Conservation (phyloP, 208 protist genomes). For the Herpetomonas samuelpessoai region DNA sequence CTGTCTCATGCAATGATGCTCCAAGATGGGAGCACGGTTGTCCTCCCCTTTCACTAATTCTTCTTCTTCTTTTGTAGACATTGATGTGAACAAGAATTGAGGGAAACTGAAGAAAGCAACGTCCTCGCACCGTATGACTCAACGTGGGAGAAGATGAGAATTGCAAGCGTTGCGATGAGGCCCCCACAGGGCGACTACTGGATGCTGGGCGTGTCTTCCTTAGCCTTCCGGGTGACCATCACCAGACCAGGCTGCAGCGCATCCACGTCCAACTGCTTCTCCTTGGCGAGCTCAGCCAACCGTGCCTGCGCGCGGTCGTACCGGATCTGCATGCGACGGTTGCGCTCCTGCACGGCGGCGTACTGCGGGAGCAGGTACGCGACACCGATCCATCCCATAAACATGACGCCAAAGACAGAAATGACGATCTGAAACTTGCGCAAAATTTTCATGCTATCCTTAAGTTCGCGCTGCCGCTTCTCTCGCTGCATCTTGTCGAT, state of each 20-base stretch:
- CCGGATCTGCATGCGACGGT: conserved; percentile 50
- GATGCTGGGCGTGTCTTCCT: too few species aligned
- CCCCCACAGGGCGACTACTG: too few species aligned
- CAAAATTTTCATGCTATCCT: conserved; percentile 48
- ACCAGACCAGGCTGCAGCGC: not conserved
- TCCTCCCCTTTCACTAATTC: too few species aligned
- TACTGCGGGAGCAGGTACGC: conserved; percentile 70
- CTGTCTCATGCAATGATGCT: too few species aligned
- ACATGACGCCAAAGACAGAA: conserved; percentile 23
- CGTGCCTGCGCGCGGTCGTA: conserved; percentile 50
- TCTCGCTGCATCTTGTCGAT: conserved; percentile 56
- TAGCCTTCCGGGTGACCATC: conserved; percentile 8
- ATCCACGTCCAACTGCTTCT: conserved; percentile 2
- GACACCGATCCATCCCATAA: conserved; percentile 44
- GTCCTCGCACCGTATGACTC: too few species aligned
- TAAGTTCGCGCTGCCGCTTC: conserved; percentile 55
- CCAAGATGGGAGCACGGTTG: too few species aligned
- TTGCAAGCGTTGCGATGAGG: too few species aligned
- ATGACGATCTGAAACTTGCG: conserved; percentile 47
- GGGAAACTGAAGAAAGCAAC: too few species aligned
- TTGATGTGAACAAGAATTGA: too few species aligned
- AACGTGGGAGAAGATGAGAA: too few species aligned
- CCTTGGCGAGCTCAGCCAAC: conserved; percentile 22
- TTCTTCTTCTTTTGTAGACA: too few species aligned
- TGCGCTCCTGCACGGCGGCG: conserved; percentile 65